Evolutionary conservation across 2,329 filamentous ascomycete genomes (phyloP), one percentile per base, ranked within the genome.

Genomic region (Aspergillus sp.): DNA sequence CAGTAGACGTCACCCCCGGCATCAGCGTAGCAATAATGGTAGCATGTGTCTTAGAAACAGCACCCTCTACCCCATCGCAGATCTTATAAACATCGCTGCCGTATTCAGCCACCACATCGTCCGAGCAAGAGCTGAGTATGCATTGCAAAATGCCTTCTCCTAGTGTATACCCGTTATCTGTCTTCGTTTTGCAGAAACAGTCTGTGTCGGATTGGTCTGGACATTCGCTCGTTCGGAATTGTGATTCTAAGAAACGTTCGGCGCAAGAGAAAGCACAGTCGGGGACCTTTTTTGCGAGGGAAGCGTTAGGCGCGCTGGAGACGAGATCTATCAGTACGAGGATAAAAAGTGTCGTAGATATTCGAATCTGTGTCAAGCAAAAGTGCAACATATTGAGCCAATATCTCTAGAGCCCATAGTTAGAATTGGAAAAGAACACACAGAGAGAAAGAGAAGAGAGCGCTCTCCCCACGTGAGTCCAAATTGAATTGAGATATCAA

Each of bases 131-230:
- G 2, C 79, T 79, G 7, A 78, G 71, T 30, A 86, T 75, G 63
- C 86, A 90, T 59, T 84, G 79, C 52, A 88, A 67, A 4, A 81
- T 83, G 9, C 77, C 85, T 67, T 89, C 86, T n/a, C 84, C 85
- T 43, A 88, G 60, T 1, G 86, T 88, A 57, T 82, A 84, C 7
- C 82, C 83, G 25, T 77, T 77, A 10, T 64, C 67, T 7, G 83
- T 83, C 30, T 73, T 72, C 49, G 75, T 73, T 33, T 76, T 75
- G 63, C 86, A 90, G 5, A 89, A 72, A 55, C 83, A 88, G 58
- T 74, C 68, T 55, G 88, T 63, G 22, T 82, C 74, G 9, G 76
- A 72, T 12, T 68, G 67, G 30, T 66, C 60, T 25, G 73, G 72
- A 58, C 83, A 85, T 43, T 63, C 60, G 44, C 64, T 66, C 17